Evolutionary conservation across 768 basidiomycete genomes (phyloP).

Genomic region (Candolleomyces efflorescens): DNA sequence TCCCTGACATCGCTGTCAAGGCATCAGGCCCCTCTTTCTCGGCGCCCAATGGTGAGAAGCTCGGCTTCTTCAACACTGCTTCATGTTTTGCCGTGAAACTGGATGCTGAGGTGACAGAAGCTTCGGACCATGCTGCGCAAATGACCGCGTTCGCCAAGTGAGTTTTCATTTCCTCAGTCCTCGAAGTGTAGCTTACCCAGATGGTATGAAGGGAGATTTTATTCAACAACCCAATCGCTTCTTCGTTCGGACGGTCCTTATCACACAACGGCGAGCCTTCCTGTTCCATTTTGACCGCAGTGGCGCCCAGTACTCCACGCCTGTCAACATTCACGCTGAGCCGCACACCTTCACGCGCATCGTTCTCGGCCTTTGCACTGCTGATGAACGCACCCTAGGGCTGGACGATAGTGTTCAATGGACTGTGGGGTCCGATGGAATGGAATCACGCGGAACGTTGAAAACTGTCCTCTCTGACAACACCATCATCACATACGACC

Average conservation of each 20-base stretch:
- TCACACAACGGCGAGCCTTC: not conserved
- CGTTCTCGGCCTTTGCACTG: not conserved
- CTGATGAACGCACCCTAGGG: not conserved
- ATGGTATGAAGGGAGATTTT: not conserved
- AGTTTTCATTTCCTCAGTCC: not conserved
- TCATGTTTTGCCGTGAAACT: not conserved
- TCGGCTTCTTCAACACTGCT: not conserved
- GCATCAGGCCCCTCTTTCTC: not conserved
- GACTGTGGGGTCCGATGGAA: not conserved
- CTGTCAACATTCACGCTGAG: slow-evolving; percentile 3
- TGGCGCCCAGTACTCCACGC: not conserved
- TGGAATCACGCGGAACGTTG: not conserved
- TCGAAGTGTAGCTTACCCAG: too few species aligned
- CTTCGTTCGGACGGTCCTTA: not conserved
- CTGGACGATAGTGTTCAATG: slow-evolving; percentile 3
- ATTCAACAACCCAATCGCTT: not conserved
- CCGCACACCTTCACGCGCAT: not conserved
- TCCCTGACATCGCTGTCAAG: not conserved
- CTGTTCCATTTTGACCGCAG: slow-evolving; percentile 6
- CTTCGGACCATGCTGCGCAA: not conserved
- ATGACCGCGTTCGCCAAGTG: not conserved
- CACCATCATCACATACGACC: not conserved
- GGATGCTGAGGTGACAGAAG: not conserved
- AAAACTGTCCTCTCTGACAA: not conserved
- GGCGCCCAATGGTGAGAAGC: too few species aligned